These are phyloP conservation scores for Backusella luteola DNA, from an alignment of 192 early-diverging fungal species.

Conservation along the genomic window DNA sequence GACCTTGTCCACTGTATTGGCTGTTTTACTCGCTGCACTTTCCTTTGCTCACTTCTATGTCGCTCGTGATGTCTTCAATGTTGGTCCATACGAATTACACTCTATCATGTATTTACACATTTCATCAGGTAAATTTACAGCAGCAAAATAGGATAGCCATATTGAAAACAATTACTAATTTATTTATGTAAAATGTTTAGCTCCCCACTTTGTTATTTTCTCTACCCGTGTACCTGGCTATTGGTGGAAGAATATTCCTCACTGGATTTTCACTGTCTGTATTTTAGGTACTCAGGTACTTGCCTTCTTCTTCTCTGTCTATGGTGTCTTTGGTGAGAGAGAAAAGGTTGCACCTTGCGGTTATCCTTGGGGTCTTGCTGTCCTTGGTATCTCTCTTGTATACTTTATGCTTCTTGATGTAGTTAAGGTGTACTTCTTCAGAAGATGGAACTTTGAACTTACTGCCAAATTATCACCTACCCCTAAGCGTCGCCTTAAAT, in stretches of 20 bases:
- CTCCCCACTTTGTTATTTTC: conserved; percentile 87
- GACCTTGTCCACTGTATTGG: conserved; percentile 76
- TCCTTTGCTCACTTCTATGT: conserved; percentile 84
- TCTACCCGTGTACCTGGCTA: conserved; percentile 75
- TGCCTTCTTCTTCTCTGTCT: conserved; percentile 75
- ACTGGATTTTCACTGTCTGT: conserved; percentile 63
- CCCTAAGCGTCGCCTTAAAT: conserved; percentile 48
- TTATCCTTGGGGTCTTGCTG: conserved; percentile 59
- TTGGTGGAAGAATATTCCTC: conserved; percentile 78
- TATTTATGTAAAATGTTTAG: not conserved
- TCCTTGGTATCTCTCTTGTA: conserved; percentile 65
- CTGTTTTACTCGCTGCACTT: conserved; percentile 69
- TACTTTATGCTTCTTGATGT: conserved; percentile 78
- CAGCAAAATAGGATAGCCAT: no score
- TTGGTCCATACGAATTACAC: conserved; percentile 51
- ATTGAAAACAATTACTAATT: not conserved
- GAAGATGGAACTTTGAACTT: conserved; percentile 80
- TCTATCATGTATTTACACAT: conserved; percentile 94
- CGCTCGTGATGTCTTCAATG: conserved; percentile 61
- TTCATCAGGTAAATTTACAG: conserved; percentile 52
- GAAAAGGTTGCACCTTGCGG: conserved; percentile 52
- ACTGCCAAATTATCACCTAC: conserved; percentile 79
- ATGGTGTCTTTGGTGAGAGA: conserved; percentile 49
- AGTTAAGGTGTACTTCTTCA: conserved; percentile 77
- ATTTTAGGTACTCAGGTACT: conserved; percentile 83